Evolutionary conservation across 2,329 filamentous ascomycete species (phyloP), one percentile per base, ranked within the genome.

Genomic region (Fusarium sp.): DNA sequence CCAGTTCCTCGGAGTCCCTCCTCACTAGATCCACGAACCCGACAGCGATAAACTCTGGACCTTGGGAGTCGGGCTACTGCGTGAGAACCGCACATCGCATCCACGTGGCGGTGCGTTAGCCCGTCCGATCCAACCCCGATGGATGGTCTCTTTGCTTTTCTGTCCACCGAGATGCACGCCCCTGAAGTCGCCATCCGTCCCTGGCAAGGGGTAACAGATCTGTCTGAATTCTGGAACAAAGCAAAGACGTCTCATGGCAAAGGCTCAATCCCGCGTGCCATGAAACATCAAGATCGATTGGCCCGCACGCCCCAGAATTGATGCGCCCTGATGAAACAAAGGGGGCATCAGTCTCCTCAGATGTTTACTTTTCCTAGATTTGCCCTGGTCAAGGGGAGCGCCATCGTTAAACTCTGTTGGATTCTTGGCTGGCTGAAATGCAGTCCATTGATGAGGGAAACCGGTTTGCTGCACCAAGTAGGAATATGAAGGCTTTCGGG

Each of bases 231-330:
- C 68, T 70, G 56, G 64, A 65, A 69, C 72, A 72, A 76, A 77
- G 73, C 64, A 74, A 75, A 77, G 60, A 68, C 43, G 65, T 65
- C 62, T 47, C 64, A 69, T 38, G 35, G 64, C 50, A 52, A 64
- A 58, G 58, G 54, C 60, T 38, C 69, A 66, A 58, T 52, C 57
- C 65, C 61, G 65, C 67, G 68, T 67, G 45, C 64, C 59, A 65
- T 78, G 75, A 77, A 78, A 79, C 75, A 70, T 62, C 33, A 40
- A 66, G 65, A 76, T 74, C 72, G 60, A 77, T 79, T 79, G 77
- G 76, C 60, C 63, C 61, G 35, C 50, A 27, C n/a, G 60, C 72
- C 65, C 76, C 67, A 76, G 68, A 72, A 59, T 54, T 70, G 57
- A 59, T 75, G 58, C 52, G 63, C 69, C 75, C 66, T 65, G 68